Evolutionary conservation across 371 early-diverging fungal species (phyloP).

Genomic region (Actinomortierella wolfii): DNA sequence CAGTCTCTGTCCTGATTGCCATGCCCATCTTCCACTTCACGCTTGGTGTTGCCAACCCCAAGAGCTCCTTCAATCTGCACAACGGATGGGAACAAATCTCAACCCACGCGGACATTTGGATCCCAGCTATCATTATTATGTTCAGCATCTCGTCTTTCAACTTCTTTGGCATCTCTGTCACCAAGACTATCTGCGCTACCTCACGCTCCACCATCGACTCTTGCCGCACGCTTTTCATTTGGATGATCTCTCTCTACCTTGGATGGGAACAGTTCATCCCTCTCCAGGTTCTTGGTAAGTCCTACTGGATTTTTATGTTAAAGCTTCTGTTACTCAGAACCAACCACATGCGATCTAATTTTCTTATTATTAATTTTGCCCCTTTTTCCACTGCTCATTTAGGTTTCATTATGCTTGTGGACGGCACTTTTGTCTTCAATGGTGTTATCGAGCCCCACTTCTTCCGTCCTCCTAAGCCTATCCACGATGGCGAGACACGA

Average conservation of each 20-base stretch:
- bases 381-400: background rate
- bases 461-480: slow-evolving; percentile 32
- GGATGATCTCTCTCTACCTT: slow-evolving; percentile 86
- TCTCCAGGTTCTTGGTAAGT: slow-evolving; percentile 80
- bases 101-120: slow-evolving; percentile 67
- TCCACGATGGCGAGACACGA: slow-evolving; percentile 22
- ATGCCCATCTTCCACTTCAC: slow-evolving; percentile 82
- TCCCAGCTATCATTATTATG: slow-evolving; percentile 79
- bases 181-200: slow-evolving; percentile 83
- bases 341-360: too few species aligned
- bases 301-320: background rate
- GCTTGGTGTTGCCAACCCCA: slow-evolving; percentile 64
- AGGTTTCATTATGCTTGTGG: slow-evolving; percentile 83
- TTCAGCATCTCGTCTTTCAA: slow-evolving; percentile 93
- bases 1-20: slow-evolving; percentile 66
- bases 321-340: background rate
- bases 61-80: slow-evolving; percentile 80
- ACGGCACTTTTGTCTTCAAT: slow-evolving; percentile 92
- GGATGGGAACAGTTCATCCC: slow-evolving; percentile 94
- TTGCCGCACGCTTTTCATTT: slow-evolving; percentile 94
- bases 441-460: slow-evolving; percentile 74
- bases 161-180: slow-evolving; percentile 93
- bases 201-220: slow-evolving; percentile 94
- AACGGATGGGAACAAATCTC: slow-evolving; percentile 79
- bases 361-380: background rate